Percentiles rank a stretch among this genome's conserved stretches.
phyloP scores from a whole-genome alignment of 495 filamentous ascomycete species.

The Penicillium paxilli region DNA sequence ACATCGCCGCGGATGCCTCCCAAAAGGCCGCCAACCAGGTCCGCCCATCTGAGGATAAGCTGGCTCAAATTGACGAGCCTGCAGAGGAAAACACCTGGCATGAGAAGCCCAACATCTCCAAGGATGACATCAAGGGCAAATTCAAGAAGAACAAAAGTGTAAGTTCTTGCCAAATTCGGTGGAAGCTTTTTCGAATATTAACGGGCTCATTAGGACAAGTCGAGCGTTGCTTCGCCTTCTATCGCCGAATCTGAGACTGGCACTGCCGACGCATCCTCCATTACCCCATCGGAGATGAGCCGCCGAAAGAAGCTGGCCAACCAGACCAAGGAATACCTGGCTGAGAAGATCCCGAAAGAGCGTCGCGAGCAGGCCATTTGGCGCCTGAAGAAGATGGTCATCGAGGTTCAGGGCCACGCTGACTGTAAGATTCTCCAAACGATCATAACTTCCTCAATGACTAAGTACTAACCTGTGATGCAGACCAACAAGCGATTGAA shows the following conservation, averaged over 20 bases:
- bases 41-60: slow-evolving; percentile 75
- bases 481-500: slow-evolving; percentile 81
- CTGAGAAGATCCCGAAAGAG: slow-evolving; percentile 85
- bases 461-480: slow-evolving; percentile 4
- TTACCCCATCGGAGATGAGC: slow-evolving; percentile 19
- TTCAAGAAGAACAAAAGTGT: slow-evolving; percentile 64
- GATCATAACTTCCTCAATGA: not conserved
- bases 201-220: slow-evolving; percentile 17
- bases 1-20: slow-evolving; percentile 89
- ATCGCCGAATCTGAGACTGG: slow-evolving; percentile 7
- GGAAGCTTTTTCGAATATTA: slow-evolving; percentile 3
- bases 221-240: slow-evolving; percentile 9
- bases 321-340: slow-evolving; percentile 69
- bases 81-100: slow-evolving; percentile 94
- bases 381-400: slow-evolving; percentile 96
- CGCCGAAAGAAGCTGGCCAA: slow-evolving; percentile 33
- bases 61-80: slow-evolving; percentile 75
- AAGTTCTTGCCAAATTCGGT: slow-evolving; percentile 11
- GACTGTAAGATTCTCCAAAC: slow-evolving; percentile 61
- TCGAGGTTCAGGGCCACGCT: slow-evolving; percentile 90
- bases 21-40: slow-evolving; percentile 75
- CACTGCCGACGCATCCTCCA: slow-evolving; percentile 6
- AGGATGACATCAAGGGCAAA: slow-evolving; percentile 67
- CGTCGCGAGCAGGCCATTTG: slow-evolving; percentile 91
- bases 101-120: slow-evolving; percentile 77